phyloP scores from a whole-genome alignment of 2,329 filamentous ascomycete species.

The Trichophyton benhamiae region DNA sequence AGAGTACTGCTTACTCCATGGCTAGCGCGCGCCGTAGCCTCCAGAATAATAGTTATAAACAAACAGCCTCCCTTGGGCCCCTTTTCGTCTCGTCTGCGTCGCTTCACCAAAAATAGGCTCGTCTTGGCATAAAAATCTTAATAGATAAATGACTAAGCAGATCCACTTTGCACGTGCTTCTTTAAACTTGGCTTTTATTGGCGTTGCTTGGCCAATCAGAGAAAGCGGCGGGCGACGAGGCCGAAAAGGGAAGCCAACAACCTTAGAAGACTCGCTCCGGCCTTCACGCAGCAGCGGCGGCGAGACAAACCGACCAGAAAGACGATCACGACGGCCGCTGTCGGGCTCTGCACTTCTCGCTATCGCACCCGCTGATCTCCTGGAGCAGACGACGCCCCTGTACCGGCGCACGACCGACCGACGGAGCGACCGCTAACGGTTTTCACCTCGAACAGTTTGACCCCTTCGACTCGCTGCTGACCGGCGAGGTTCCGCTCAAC shows the following conservation, averaged over 20 bases:
- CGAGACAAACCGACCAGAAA: background rate
- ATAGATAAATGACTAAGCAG: conserved; percentile 8
- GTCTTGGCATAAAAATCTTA: conserved; percentile 11
- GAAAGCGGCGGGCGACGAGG: background rate
- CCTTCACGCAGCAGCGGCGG: background rate
- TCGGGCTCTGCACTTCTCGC: background rate
- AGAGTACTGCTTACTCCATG: background rate
- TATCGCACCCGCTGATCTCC: background rate
- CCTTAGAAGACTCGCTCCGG: background rate
- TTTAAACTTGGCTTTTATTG: conserved; percentile 11
- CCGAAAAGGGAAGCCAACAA: background rate
- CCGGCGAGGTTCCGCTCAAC: background rate
- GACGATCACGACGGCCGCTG: background rate
- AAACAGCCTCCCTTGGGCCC: background rate
- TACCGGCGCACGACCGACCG: background rate
- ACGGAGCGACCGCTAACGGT: background rate
- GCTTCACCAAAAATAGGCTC: background rate
- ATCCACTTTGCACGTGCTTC: background rate
- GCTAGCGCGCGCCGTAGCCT: background rate
- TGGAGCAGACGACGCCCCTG: background rate
- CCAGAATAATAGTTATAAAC: too few relatives aligned
- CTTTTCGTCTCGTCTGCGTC: background rate
- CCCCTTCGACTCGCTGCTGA: background rate
- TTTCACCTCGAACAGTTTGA: background rate
- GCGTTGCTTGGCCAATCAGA: conserved; percentile 7